Base-by-base conservation (phyloP, 331 rosid species). In the Ulmus americana region DNA sequence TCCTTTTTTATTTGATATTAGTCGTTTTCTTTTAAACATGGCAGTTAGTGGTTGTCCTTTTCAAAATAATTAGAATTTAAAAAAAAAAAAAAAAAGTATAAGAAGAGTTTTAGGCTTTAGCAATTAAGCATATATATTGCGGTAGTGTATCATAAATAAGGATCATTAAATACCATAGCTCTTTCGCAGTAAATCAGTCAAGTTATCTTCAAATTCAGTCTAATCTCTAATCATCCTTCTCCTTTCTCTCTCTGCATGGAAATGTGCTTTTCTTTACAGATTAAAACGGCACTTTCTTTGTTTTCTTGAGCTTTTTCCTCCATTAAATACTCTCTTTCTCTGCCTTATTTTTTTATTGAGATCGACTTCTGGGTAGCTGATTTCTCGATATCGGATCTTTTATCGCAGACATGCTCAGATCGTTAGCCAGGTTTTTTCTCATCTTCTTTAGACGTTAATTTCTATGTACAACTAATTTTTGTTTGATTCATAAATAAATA, bases 361-460 rank as follows among this genome's bases (percentile, higher is more conserved):
- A 28, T 28, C 35, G 35, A 28, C 35, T 28, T 28, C 35, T 28
- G 35, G 35, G 35, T 2, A 2, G 35, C 35, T 28, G 35, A 28
- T 28, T 28, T 28, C 35, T 28, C n/a, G n/a, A 46, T 46, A 11
- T 46, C 51, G 1, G 13, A 9, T 46, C 12, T 4, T 2, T 20
- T 12, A 28, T 39, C 39, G 45, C 42, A 67, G 65, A 8, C 13
- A 83, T 88, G 90, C 72, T 88, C 70, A 70, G 78, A 83, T 76
- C 82, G 69, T 22, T 83, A 69, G 76, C 87, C 63, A 83, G 90
- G 92, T 85, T 50, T 1, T 10, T 6, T 6, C 35, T 50, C 5
- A n/a, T 50, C 35, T 28, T 28, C 35, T 28, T 28, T 28, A 2
- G 35, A 28, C 35, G 4, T 28, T 28, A 0, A 28, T 28, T 28